Evolutionary conservation across 2,329 filamentous ascomycete species (phyloP).

Genomic region (Cryphonectria nitschkei): DNA sequence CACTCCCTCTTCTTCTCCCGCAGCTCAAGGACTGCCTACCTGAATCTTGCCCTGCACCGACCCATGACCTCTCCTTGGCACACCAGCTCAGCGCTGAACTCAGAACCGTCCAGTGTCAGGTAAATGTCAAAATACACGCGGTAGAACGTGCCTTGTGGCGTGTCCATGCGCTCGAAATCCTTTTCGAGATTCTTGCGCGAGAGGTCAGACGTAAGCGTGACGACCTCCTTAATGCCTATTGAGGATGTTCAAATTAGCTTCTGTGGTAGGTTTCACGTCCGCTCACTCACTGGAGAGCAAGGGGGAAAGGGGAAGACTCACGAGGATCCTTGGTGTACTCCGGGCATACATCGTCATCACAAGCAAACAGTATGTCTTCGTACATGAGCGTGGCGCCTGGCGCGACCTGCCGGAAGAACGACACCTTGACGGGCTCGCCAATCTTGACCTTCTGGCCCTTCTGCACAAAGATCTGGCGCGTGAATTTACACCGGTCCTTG

Average conservation of each 20-base stretch:
- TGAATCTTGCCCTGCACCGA: conserved; percentile 88
- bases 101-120: conserved; percentile 92
- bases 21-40: conserved; percentile 45
- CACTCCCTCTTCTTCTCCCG: conserved; percentile 30
- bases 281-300: neutral
- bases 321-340: conserved; percentile 99
- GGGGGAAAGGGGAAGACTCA: conserved; percentile 58
- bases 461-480: conserved; percentile 96
- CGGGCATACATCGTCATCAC: conserved; percentile 95
- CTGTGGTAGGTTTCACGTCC: too few relatives aligned
- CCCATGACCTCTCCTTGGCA: conserved; percentile 99
- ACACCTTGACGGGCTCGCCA: conserved; percentile 97
- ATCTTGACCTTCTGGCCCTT: conserved; percentile 99
- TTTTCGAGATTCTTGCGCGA: conserved; percentile 98
- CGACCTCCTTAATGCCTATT: conserved; percentile 96
- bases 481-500: conserved; percentile 98
- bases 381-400: conserved; percentile 99
- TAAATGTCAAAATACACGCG: conserved; percentile 80
- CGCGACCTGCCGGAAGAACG: conserved; percentile 96
- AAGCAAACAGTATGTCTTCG: conserved; percentile 96
- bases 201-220: conserved; percentile 94
- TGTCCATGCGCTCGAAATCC: conserved; percentile 99
- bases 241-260: neutral
- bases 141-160: conserved; percentile 95
- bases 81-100: conserved; percentile 98